phyloP scores from a whole-genome alignment of 2,329 filamentous ascomycete genomes.

The Cordyceps farinosa region DNA sequence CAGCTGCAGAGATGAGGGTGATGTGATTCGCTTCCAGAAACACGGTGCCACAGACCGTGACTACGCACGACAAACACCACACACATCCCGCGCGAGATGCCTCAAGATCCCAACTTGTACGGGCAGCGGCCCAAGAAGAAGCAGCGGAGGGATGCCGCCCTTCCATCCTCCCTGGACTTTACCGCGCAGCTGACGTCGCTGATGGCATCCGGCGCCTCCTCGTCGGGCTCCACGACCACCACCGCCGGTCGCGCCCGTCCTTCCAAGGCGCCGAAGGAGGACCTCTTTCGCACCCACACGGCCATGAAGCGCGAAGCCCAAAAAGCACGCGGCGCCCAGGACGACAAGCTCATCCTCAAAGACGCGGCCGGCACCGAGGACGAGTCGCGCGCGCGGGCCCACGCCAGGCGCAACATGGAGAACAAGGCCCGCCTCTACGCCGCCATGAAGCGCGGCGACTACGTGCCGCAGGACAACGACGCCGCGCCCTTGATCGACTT shows the following conservation, averaged over 20 bases:
- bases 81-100: conserved; percentile 27
- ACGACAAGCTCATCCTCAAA: conserved; percentile 48
- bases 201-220: conserved; percentile 49
- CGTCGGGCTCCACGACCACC: conserved; percentile 35
- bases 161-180: conserved; percentile 76
- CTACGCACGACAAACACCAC: background rate
- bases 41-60: background rate
- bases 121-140: conserved; percentile 69
- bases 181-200: conserved; percentile 82
- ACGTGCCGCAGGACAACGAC: conserved; percentile 63
- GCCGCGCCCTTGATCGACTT: conserved; percentile 80
- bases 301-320: conserved; percentile 25
- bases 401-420: conserved; percentile 78
- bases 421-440: conserved; percentile 87
- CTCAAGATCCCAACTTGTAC: conserved; percentile 70
- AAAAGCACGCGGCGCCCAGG: conserved; percentile 42
- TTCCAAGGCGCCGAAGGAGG: conserved; percentile 42
- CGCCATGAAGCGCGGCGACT: conserved; percentile 86
- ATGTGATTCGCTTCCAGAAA: background rate
- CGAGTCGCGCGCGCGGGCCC: conserved; percentile 64
- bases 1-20: background rate
- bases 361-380: conserved; percentile 55
- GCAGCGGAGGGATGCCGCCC: conserved; percentile 63
- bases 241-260: conserved; percentile 44
- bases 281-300: conserved; percentile 38